These are phyloP conservation scores for Yamadazyma spencermartinsiae DNA, from an alignment of 1,139 yeast genomes.

Conservation along the genomic window DNA sequence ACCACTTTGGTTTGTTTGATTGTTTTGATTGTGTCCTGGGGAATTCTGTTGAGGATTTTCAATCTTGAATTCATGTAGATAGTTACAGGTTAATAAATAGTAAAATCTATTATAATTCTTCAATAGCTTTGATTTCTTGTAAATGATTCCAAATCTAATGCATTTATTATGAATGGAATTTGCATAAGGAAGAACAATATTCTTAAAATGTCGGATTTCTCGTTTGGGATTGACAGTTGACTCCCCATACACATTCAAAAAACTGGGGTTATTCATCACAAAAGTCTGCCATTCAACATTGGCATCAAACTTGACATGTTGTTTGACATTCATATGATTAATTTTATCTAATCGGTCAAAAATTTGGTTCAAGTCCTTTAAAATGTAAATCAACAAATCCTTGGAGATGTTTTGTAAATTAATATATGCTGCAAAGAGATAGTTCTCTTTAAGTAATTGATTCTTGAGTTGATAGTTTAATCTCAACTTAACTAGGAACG, in stretches of 20 bases:
- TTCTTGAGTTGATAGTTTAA: conserved; percentile 45
- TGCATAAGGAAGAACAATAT: conserved; percentile 35
- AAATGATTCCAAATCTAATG: conserved; percentile 43
- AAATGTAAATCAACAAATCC: conserved; percentile 40
- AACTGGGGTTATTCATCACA: conserved; percentile 35
- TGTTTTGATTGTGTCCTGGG: neutral
- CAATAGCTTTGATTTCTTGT: conserved; percentile 43
- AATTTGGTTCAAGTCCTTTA: conserved; percentile 37
- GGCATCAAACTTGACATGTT: conserved; percentile 21
- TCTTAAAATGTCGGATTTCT: conserved; percentile 31
- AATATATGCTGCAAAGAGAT: conserved; percentile 44
- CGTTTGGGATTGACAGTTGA: conserved; percentile 29
- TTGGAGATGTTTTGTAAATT: conserved; percentile 47
- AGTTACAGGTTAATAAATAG: conserved; percentile 46
- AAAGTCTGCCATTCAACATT: conserved; percentile 42
- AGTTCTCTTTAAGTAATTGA: conserved; percentile 45
- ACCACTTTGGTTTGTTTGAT: conserved; percentile 5
- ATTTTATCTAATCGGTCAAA: conserved; percentile 38
- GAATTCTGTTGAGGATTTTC: conserved; percentile 23
- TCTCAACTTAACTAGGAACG: conserved; percentile 41
- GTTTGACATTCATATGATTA: conserved; percentile 18
- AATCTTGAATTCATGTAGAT: conserved; percentile 44
- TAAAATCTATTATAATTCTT: conserved; percentile 41
- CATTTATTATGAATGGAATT: conserved; percentile 46
- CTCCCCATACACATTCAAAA: conserved; percentile 33